Evolutionary conservation across 257 asterid species (phyloP), one percentile per base, ranked within the genome.

Genomic region (Solanum chaucha): DNA sequence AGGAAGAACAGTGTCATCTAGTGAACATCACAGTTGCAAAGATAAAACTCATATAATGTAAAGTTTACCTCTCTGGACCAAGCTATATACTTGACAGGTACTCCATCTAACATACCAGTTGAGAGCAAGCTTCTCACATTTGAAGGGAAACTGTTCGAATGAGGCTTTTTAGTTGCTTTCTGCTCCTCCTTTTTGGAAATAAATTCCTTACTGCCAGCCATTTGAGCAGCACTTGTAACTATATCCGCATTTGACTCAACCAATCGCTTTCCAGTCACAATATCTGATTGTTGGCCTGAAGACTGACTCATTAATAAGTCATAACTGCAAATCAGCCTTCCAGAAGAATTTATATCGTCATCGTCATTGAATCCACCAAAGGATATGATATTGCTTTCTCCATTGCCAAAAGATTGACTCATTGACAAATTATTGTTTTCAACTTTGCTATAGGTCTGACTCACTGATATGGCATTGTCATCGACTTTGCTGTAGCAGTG

Each of bases 81-180:
- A 67, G 90, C 90, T 65, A 68, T 81, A 59, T 88, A 88, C 81
- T 88, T 88, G 75, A 88, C 90, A 26, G 88, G 86, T 46, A 88
- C 90, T 86, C 88, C 90, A 86, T 88, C 90, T 17, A 88, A 74
- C 55, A 88, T 88, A 36, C 90, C 90, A 80, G 90, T 88, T 38
- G 88, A 88, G 68, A 86, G 90, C 88, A 88, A 81, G 77, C 90
- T 88, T 82, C 90, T 86, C 68, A 88, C 90, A 86, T 88, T 88
- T 78, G 90, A 88, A 86, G 90, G 90, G 87, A 88, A 88, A 32
- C 85, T 86, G 83, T 88, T 88, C 13, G 86, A 81, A 48, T 85
- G 65, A 78, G 88, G 59, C 65, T 88, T 88, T 81, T 85, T 88
- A 85, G 73, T 70, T 48, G 72, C 85, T 58, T 88, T 88, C 71